Base-by-base conservation (phyloP, 306 rosid species). In the Inga leiocalycina region DNA sequence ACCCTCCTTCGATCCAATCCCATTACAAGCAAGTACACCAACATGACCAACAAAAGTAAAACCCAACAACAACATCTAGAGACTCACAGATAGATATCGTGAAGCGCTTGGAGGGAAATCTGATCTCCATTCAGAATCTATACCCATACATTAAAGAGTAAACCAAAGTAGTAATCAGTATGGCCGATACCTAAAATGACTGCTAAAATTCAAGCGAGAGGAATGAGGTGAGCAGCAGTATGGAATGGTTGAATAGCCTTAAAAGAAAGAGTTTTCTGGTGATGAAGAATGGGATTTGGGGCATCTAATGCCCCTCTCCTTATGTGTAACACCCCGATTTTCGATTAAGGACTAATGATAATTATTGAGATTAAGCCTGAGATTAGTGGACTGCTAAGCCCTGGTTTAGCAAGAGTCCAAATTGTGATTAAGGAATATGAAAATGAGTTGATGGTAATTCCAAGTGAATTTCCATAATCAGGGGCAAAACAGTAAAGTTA, bases 151-250 rank as follows among this genome's bases (percentile, higher is more conserved):
- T 91, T 2, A 86, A 84, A 3, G 91, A 74, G 85, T 83, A 83
- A 49, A 88, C 71, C 68, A 81, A 27, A 1, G 92, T 84, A 20
- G 91, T 83, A 30, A 92, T 74, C 41, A 92, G 84, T n/a, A 93
- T 90, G 0, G 90, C 93, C 44, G 85, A 76, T 0, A 92, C 94
- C 77, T 91, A 97, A 43, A 91, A 89, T 0, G 98, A 93, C 32
- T 93, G 98, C 0, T 97, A 88, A 70, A 90, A 93, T 49, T 93
- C 93, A 5, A 93, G 92, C 98, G 97, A 93, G 20, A 93, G 86
- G 79, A 90, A 93, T 3, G 97, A 87, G 88, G 52, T 88, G n/a
- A 93, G 3, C 0, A 92, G 80, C 1, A 89, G 84, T 44, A 88
- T 77, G 0, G 94, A 89, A 68, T 89, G 90, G 80, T 87, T 88